These are phyloP conservation scores for Cercospora janseana DNA, from an alignment of 2,329 filamentous ascomycete species.

Conservation along the genomic window DNA sequence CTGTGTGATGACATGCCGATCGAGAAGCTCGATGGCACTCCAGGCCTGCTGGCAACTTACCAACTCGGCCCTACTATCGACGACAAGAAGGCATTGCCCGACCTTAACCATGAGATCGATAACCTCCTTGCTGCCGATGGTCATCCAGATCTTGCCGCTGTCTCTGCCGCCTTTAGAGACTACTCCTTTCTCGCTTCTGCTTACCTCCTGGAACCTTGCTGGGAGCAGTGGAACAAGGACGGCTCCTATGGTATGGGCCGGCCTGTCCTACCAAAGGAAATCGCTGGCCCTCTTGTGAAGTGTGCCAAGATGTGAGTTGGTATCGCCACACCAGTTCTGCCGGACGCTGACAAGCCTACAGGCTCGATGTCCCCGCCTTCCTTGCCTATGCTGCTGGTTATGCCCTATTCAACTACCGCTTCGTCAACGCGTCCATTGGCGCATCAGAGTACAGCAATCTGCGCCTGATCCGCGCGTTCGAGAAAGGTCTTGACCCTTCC, in stretches of 20 bases:
- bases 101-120: conserved; percentile 66
- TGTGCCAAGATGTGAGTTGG: conserved; percentile 77
- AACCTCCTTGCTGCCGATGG: conserved; percentile 51
- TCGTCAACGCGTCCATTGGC: conserved; percentile 56
- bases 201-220: conserved; percentile 88
- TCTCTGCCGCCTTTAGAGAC: conserved; percentile 86
- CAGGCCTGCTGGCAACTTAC: conserved; percentile 73
- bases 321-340: not conserved
- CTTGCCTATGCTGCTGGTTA: conserved; percentile 76
- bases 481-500: conserved; percentile 78
- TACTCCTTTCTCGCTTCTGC: conserved; percentile 88
- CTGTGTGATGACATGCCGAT: conserved; percentile 77
- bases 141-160: conserved; percentile 68
- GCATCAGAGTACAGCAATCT: conserved; percentile 60
- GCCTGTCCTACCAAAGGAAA: conserved; percentile 67
- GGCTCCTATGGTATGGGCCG: conserved; percentile 71
- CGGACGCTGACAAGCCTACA: conserved; percentile 31
- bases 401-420: conserved; percentile 61
- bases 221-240: conserved; percentile 65
- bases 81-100: conserved; percentile 62
- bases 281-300: conserved; percentile 77
- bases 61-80: conserved; percentile 73
- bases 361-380: conserved; percentile 78
- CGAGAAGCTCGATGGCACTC: conserved; percentile 67
- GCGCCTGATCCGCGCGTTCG: conserved; percentile 85